Percentiles rank a stretch among this genome's conserved stretches.
Conservation (phyloP, 768 basidiomycete species). For the Candolleomyces eurysporus region DNA sequence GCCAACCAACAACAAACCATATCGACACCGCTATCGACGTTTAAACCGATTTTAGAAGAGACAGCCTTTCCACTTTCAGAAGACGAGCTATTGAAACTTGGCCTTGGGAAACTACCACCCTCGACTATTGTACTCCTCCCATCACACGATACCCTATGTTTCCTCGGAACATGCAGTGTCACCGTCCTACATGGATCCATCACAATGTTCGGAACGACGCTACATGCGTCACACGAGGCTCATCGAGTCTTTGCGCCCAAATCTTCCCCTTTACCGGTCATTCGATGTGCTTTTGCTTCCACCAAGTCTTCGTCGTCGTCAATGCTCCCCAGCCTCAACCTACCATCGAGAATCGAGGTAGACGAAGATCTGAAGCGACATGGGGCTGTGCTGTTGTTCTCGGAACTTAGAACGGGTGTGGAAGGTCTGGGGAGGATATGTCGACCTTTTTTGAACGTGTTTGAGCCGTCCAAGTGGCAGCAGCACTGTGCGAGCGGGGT, state of each 20-base stretch:
- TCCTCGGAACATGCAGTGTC: slow-evolving; percentile 68
- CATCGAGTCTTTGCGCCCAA: slow-evolving; percentile 73
- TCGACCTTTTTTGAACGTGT: slow-evolving; percentile 59
- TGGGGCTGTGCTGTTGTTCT: slow-evolving; percentile 49
- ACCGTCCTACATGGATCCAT: slow-evolving; percentile 63
- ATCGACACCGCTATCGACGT: slow-evolving; percentile 42
- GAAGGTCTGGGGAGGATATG: slow-evolving; percentile 67
- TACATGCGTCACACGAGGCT: slow-evolving; percentile 33
- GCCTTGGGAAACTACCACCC: slow-evolving; percentile 22
- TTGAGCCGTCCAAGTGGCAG: slow-evolving; percentile 47
- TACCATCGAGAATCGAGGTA: background rate
- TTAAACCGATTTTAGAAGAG: slow-evolving; percentile 39
- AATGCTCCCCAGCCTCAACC: background rate
- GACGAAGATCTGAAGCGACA: background rate
- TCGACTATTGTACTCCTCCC: slow-evolving; percentile 40
- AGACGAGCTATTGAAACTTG: slow-evolving; percentile 28
- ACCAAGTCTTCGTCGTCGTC: slow-evolving; percentile 7
- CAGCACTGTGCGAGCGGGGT: slow-evolving; percentile 12
- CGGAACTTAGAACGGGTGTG: slow-evolving; percentile 57
- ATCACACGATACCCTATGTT: slow-evolving; percentile 50
- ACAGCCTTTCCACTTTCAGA: slow-evolving; percentile 46
- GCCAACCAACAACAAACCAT: background rate
- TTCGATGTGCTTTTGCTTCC: slow-evolving; percentile 20
- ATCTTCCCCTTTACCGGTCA: slow-evolving; percentile 71
- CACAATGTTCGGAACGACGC: slow-evolving; percentile 51